phyloP scores from a whole-genome alignment of 768 basidiomycete species.

The Tylopilus plumbeoviolaceoides region DNA sequence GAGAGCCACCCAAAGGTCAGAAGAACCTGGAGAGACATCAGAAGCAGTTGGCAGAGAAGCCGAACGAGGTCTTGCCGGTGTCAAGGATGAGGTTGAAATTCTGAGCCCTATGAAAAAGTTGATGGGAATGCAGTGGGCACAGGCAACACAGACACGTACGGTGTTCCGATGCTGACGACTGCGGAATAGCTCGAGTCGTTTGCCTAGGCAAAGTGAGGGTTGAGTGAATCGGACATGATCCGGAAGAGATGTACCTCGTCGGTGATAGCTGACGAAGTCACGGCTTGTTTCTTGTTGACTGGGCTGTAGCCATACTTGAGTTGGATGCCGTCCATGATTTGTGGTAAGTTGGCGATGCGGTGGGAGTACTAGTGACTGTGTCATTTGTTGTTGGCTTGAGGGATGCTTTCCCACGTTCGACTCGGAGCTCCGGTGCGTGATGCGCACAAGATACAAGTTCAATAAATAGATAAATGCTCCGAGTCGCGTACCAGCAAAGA shows the following conservation, averaged over 20 bases:
- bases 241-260: constrained; percentile 45
- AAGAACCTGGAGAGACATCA: constrained; percentile 38
- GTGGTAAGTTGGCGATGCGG: constrained; percentile 32
- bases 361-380: too few species aligned
- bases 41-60: neutral
- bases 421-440: too few species aligned
- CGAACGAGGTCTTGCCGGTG: constrained; percentile 48
- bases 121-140: neutral
- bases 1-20: constrained; percentile 84
- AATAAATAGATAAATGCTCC: too few species aligned
- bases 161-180: constrained; percentile 53
- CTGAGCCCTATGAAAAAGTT: constrained; percentile 45
- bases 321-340: constrained; percentile 41
- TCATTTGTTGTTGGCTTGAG: too few species aligned
- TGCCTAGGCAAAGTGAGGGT: constrained; percentile 30
- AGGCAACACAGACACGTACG: constrained; percentile 42
- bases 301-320: constrained; percentile 43
- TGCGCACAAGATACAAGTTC: too few species aligned
- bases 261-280: constrained; percentile 34
- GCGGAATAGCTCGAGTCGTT: constrained; percentile 59
- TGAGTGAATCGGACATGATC: too few species aligned
- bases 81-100: constrained; percentile 79
- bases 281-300: constrained; percentile 23
- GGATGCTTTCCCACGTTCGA: too few species aligned
- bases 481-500: too few species aligned